Evolutionary conservation across 2,329 filamentous ascomycete species (phyloP).

Genomic region (Colletotrichum sp.): DNA sequence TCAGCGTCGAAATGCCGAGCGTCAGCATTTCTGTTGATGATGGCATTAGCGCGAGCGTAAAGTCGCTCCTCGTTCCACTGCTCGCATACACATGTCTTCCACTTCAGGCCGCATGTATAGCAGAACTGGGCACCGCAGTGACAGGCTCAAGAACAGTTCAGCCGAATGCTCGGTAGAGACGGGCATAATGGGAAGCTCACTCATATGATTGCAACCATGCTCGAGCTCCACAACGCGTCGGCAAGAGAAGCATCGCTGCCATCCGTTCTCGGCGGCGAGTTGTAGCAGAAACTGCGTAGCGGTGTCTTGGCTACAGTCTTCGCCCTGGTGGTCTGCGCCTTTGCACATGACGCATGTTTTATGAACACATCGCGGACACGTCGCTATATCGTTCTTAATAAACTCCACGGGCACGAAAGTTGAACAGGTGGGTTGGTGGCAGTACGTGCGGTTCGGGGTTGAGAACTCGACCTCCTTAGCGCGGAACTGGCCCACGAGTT

Average conservation of each 20-base stretch:
- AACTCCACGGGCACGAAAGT: constrained; percentile 44
- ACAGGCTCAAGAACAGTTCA: neutral
- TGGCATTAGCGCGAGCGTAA: constrained; percentile 33
- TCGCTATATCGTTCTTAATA: constrained; percentile 38
- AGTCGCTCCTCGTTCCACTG: constrained; percentile 40
- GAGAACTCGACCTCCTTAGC: constrained; percentile 54
- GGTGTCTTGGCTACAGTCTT: neutral
- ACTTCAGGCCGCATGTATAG: constrained; percentile 47
- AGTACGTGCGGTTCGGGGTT: constrained; percentile 56
- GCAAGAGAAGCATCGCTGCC: neutral
- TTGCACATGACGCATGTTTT: constrained; percentile 45
- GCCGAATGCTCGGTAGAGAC: too few relatives aligned
- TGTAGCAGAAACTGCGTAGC: neutral
- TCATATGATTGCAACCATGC: neutral
- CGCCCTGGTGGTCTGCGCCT: neutral
- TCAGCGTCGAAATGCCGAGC: neutral
- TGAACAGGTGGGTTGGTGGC: constrained; percentile 46
- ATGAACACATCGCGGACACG: constrained; percentile 44
- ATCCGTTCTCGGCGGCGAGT: neutral
- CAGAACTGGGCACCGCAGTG: constrained; percentile 53
- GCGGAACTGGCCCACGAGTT: constrained; percentile 39
- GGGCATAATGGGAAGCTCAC: neutral
- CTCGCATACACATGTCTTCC: constrained; percentile 44
- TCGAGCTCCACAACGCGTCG: neutral
- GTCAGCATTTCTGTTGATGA: constrained; percentile 31